Base-by-base conservation (phyloP, 345 rosid genomes). In the Brassica cretica region DNA sequence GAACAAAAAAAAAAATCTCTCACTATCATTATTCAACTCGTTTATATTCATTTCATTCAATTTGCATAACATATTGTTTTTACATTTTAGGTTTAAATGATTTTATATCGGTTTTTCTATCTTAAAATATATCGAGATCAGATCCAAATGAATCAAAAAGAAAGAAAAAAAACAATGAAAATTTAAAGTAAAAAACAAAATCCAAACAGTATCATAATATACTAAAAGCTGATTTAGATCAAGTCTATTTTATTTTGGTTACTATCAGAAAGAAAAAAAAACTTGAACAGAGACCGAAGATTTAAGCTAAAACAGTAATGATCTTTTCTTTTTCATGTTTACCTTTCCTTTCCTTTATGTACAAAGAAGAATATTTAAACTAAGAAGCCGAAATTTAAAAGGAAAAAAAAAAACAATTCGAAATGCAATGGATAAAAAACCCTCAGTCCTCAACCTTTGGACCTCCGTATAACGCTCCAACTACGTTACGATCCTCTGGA, bases 401-500 rank as follows among this genome's bases (percentile, higher is more conserved):
- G 7, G 1, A n/a, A 15, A 14, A 51, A 19, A 10, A 16, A 55
- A 15, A 21, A 5, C 3, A 58, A 53, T 7, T 55, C 7, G 19
- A 18, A 73, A 24, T 24, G 65, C n/a, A 78, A 72, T 10, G 55
- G 37, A 66, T 51, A 53, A 68, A 27, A 53, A 53, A 0, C n/a
- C 16, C 37, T 79, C 53, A 79, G 32, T 64, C 78, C 33, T 79
- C 79, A 15, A 90, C 84, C 62, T 12, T 62, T 1, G 96, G 96
- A 21, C 93, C 96, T 32, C 51, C 49, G 82, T 95, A 93, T 55
- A 12, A 0, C 3, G 85, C 84, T 68, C 87, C 86, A 16, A 78
- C 84, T 12, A 90, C 86, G 14, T 63, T 46, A 51, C 85, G 83
- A 19, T 88, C 97, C 10, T 81, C 86, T 2, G 92, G 96, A 2